Conservation (phyloP, 2,329 filamentous ascomycete genomes). For the Diaporthe eres region DNA sequence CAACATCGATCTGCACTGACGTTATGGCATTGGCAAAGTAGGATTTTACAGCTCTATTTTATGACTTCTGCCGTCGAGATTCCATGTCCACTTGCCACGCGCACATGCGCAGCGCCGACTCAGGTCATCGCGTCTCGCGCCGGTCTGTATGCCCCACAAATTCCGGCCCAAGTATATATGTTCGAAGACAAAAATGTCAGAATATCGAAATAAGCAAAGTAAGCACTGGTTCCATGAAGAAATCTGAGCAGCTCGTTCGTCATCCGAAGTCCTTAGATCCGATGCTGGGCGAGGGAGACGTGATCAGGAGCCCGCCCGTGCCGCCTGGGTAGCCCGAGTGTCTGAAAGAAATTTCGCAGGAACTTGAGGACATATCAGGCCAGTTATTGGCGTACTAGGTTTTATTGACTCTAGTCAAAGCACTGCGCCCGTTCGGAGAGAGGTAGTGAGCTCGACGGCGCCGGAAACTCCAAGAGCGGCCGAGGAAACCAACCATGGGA, state of each 20-base stretch:
- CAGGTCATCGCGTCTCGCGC: neutral
- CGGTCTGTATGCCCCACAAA: neutral
- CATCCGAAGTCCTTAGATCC: neutral
- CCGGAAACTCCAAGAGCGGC: neutral
- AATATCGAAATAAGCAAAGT: fast-evolving
- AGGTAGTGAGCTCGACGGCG: too few species aligned
- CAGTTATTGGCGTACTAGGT: fast-evolving
- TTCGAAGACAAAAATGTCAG: constrained; percentile 1
- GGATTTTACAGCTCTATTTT: too few species aligned
- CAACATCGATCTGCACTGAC: too few species aligned
- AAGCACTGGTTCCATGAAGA: too few species aligned
- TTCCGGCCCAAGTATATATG: neutral
- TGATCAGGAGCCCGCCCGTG: neutral
- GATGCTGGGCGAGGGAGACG: neutral
- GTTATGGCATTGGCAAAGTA: too few species aligned
- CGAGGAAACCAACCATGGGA: neutral
- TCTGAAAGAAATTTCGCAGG: neutral
- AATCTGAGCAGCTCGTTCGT: neutral
- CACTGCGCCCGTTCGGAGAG: neutral
- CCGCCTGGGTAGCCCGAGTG: neutral
- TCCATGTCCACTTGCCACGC: too few species aligned
- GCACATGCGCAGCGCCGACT: too few species aligned
- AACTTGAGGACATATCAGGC: neutral
- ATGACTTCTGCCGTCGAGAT: too few species aligned
- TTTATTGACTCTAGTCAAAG: fast-evolving